Conservation (phyloP, 177 flowering plant genomes). For the Vitis hybrid region DNA sequence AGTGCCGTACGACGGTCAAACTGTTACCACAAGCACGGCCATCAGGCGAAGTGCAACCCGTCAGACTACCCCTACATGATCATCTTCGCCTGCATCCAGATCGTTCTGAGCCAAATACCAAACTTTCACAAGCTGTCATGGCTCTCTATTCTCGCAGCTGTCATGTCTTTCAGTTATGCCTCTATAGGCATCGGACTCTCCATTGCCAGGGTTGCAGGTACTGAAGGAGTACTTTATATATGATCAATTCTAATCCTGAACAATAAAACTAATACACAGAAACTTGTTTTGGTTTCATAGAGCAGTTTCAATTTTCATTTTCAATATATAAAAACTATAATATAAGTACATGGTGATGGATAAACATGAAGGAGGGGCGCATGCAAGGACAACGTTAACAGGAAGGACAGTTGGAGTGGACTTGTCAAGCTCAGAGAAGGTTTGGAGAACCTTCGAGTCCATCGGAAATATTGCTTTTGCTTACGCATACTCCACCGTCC, state of each 20-base stretch:
- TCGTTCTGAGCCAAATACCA: constrained; percentile 71
- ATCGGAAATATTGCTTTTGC: constrained; percentile 85
- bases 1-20: constrained; percentile 75
- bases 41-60: constrained; percentile 32
- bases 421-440: constrained; percentile 45
- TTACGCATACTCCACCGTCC: constrained; percentile 62
- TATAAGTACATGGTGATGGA: not conserved
- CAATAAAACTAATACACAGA: no score
- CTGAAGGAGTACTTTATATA: not conserved
- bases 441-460: constrained; percentile 65
- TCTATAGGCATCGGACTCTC: constrained; percentile 68
- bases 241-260: not conserved
- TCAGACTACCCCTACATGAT: constrained; percentile 58
- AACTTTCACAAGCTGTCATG: constrained; percentile 66
- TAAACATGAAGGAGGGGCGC: constrained; percentile 24
- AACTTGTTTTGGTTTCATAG: not conserved
- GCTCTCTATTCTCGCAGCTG: constrained; percentile 72
- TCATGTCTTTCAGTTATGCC: constrained; percentile 76
- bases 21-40: constrained; percentile 69
- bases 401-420: constrained; percentile 55
- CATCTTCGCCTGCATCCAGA: constrained; percentile 51
- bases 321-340: no score
- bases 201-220: constrained; percentile 56
- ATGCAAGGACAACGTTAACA: constrained; percentile 41
- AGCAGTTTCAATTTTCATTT: not conserved